phyloP scores from a whole-genome alignment of 306 rosid genomes.

The Trifolium fragiferum region DNA sequence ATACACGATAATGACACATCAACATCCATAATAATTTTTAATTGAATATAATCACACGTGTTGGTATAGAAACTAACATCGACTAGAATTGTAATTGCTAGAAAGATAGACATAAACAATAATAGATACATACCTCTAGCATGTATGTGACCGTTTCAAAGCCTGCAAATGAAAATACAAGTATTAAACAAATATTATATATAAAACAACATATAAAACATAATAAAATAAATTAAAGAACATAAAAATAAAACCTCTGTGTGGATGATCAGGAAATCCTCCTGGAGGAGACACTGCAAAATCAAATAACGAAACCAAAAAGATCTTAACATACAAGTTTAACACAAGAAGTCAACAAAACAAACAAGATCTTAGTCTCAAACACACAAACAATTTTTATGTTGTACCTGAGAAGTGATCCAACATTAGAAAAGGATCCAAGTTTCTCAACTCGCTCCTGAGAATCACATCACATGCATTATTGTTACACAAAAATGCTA shows the following conservation, averaged over 20 bases:
- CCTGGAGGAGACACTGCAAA: constrained; percentile 55
- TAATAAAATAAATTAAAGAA: neutral
- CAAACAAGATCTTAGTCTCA: neutral
- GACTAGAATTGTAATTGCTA: neutral
- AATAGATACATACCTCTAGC: constrained; percentile 56
- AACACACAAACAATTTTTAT: neutral
- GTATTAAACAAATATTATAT: neutral
- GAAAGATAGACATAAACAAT: neutral
- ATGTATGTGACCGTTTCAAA: constrained; percentile 83
- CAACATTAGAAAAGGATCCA: constrained; percentile 58
- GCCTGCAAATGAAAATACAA: constrained; percentile 50
- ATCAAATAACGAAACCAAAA: constrained; percentile 19
- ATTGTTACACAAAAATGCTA: too few species aligned
- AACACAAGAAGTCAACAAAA: neutral
- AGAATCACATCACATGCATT: neutral
- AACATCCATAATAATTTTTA: too few species aligned
- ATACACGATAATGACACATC: too few species aligned
- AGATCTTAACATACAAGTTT: neutral
- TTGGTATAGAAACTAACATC: too few species aligned
- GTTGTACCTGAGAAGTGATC: constrained; percentile 56
- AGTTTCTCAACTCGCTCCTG: constrained; percentile 51
- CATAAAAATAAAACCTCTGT: constrained; percentile 43
- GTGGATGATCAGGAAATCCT: constrained; percentile 62
- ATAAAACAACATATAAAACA: neutral
- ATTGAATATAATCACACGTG: neutral